A percentile compares a stretch with the other conserved stretches of the same genome.
Conservation (phyloP, 495 filamentous ascomycete species). For the Penicillium pancosmium region DNA sequence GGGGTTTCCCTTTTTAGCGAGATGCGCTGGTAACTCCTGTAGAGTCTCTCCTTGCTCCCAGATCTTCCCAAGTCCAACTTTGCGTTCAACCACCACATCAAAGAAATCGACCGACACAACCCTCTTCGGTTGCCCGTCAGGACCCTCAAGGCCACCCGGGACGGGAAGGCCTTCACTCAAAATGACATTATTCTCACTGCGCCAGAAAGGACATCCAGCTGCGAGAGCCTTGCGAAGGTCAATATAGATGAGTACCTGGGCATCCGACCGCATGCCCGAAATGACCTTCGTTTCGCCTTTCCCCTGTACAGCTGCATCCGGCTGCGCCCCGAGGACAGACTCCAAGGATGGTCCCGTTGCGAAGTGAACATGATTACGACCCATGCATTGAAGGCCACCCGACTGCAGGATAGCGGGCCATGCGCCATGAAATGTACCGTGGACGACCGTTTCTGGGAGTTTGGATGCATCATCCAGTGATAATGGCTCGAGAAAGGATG, state of each 20-base stretch:
- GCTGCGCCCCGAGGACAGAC: constrained; percentile 27
- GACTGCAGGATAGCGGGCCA: constrained; percentile 72
- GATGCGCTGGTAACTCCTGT: constrained; percentile 47
- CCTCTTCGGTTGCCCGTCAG: constrained; percentile 24
- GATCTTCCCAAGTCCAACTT: constrained; percentile 58
- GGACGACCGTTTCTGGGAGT: constrained; percentile 69
- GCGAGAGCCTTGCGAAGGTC: constrained; percentile 68
- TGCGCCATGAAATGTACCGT: constrained; percentile 80
- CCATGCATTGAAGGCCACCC: constrained; percentile 81
- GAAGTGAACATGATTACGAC: constrained; percentile 85
- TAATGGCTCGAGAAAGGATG: constrained; percentile 68
- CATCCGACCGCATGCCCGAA: constrained; percentile 81
- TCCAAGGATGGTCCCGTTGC: constrained; percentile 63
- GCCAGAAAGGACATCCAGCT: constrained; percentile 77
- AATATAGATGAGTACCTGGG: constrained; percentile 78
- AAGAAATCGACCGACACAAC: constrained; percentile 47
- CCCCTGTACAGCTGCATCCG: constrained; percentile 22
- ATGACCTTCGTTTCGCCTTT: constrained; percentile 55
- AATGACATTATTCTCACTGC: constrained; percentile 81
- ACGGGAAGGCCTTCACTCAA: constrained; percentile 49
- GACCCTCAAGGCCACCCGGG: constrained; percentile 13
- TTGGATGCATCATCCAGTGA: constrained; percentile 46
- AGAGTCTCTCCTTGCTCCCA: constrained; percentile 67
- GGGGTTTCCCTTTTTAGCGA: constrained; percentile 35
- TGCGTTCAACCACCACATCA: constrained; percentile 59